phyloP scores from a whole-genome alignment of 768 basidiomycete species.

The Mycena polygramma region DNA sequence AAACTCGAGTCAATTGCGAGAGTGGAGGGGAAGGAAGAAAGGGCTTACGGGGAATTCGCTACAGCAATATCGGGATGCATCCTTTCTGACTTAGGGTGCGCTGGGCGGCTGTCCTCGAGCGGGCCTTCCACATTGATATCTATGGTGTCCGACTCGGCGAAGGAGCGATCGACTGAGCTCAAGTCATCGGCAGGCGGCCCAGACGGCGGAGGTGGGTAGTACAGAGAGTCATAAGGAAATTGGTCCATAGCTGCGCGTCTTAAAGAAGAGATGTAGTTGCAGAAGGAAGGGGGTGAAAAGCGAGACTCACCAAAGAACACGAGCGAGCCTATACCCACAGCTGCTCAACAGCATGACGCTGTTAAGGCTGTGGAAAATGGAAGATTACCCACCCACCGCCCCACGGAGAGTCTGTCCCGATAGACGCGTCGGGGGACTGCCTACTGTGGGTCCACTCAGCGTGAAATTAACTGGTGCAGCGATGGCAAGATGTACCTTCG shows the following conservation, averaged over 20 bases:
- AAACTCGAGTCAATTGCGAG: neutral
- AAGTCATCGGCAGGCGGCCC: neutral
- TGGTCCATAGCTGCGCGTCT: neutral
- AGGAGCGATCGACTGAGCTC: too few relatives aligned
- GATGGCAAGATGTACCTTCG: neutral
- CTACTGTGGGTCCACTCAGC: neutral
- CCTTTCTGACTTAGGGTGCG: too few relatives aligned
- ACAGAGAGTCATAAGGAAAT: neutral
- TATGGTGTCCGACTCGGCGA: too few relatives aligned
- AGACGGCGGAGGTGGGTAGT: neutral
- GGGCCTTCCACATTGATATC: neutral
- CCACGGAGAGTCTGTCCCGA: neutral
- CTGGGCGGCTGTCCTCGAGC: neutral
- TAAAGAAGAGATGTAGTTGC: neutral
- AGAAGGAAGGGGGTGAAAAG: neutral
- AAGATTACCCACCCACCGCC: neutral
- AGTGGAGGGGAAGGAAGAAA: neutral
- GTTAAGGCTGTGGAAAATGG: neutral
- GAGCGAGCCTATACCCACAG: neutral
- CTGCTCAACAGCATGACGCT: constrained; percentile 3
- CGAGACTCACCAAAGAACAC: neutral
- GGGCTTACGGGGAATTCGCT: neutral
- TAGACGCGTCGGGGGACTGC: neutral
- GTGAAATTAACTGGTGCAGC: neutral
- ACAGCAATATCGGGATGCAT: neutral